Base-by-base conservation (phyloP, 2,329 filamentous ascomycete genomes). In the Xenoacremonium recifei region DNA sequence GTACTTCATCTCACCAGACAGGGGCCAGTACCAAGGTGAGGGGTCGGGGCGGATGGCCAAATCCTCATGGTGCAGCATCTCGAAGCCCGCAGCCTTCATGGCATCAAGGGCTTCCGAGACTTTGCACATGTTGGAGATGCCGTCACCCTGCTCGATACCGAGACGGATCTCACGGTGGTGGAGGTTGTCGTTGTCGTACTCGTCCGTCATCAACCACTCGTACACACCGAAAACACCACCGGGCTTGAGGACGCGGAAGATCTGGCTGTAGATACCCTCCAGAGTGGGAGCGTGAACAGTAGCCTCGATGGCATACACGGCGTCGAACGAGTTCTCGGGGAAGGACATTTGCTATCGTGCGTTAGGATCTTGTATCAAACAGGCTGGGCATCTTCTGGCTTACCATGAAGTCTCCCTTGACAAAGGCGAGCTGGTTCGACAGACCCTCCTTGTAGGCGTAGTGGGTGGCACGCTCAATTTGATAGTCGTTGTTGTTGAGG, bases 401-500 rank as follows among this genome's bases (percentile, higher is more conserved):
- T 51, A 79, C 76, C 92, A 97, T 97, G 67, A 99, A 99, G 63
- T 97, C 92, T 39, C 91, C 92, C 79, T 97, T 96, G 62, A 89
- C 85, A 59, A 89, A 97, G 50, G 77, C 78, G 54, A 96, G 73
- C 72, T 96, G 89, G 60, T 88, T 68, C 2, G 84, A 77, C 39
- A 97, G 74, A 38, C 85, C 84, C 70, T 95, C 89, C 69, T 89
- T 89, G 48, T 78, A 70, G 3, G 91, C 89, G 63, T 96, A 96
- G 40, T 78, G 75, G 12, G 83, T 90, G n/a, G 91, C 92, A 53
- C 93, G 88, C 65, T 96, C 82, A 54, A 97, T 96, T 73, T 97
- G 93, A 76, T 99, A 99, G 72, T 96, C 89, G 70, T 97, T 97
- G 82, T 96, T 97, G 82, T 97, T 99, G 65, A 97, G 72, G 32